These are phyloP conservation scores for Xeromyces bisporus DNA, from an alignment of 495 filamentous ascomycete genomes.

Conservation along the genomic window DNA sequence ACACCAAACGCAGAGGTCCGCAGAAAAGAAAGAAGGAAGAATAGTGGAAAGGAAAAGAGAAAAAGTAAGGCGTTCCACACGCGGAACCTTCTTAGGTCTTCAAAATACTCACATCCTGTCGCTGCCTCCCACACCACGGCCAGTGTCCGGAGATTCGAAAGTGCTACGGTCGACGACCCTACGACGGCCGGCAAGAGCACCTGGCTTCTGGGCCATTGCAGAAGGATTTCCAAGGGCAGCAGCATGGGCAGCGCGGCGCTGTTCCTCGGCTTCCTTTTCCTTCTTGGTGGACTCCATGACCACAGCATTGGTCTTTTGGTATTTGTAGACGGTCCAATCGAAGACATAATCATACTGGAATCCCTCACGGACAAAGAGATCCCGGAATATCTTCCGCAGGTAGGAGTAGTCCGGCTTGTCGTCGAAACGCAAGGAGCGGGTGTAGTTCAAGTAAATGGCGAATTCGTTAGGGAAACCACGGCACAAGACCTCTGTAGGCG, in stretches of 20 bases:
- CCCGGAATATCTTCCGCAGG: slow-evolving; percentile 99
- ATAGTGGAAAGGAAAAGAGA: too few relatives aligned
- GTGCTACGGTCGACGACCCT: slow-evolving; percentile 61
- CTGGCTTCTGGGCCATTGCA: slow-evolving; percentile 47
- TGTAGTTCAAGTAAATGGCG: slow-evolving; percentile 99
- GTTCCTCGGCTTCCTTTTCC: slow-evolving; percentile 60
- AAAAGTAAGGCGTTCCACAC: slow-evolving; percentile 54
- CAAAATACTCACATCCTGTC: slow-evolving; percentile 99
- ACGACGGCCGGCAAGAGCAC: slow-evolving; percentile 61
- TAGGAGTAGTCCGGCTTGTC: slow-evolving; percentile 99
- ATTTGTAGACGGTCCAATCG: slow-evolving; percentile 99
- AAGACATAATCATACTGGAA: slow-evolving; percentile 99
- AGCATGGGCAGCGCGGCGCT: slow-evolving; percentile 42
- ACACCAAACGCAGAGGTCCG: slow-evolving; percentile 69
- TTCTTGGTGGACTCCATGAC: slow-evolving; percentile 64
- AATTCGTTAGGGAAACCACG: slow-evolving; percentile 99
- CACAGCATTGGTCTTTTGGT: slow-evolving; percentile 96
- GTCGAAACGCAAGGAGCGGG: slow-evolving; percentile 93
- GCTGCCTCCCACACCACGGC: slow-evolving; percentile 76
- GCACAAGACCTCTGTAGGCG: slow-evolving; percentile 96
- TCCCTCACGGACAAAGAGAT: slow-evolving; percentile 95
- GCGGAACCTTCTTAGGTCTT: slow-evolving; percentile 65
- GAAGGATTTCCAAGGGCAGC: slow-evolving; percentile 38
- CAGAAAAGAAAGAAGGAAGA: slow-evolving; percentile 32
- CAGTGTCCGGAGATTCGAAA: slow-evolving; percentile 68